Conservation (phyloP, 1,284 basidiomycete species). For the Boletus smithii region DNA sequence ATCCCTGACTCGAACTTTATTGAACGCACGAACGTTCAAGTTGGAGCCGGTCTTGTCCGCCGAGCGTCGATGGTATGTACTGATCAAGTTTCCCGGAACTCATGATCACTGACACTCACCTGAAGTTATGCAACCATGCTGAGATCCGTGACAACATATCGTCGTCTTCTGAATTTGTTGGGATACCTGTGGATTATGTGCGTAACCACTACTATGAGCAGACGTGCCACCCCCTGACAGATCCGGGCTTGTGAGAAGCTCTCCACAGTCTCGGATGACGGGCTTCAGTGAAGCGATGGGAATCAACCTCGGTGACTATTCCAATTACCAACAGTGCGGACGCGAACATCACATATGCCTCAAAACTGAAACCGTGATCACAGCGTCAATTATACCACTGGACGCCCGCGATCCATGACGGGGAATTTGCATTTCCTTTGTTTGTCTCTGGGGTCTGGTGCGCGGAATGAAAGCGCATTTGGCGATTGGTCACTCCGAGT, state of each 20-base stretch:
- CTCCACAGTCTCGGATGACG: neutral
- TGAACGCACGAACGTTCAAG: too few species aligned
- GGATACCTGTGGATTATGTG: neutral
- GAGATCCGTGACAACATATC: neutral
- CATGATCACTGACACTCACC: neutral
- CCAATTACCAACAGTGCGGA: neutral
- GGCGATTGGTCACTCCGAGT: conserved; percentile 20
- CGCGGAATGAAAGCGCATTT: conserved; percentile 14
- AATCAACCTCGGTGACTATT: neutral
- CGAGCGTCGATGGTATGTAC: too few species aligned
- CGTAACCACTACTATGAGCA: neutral
- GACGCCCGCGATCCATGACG: conserved; percentile 4
- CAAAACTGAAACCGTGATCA: conserved; percentile 2
- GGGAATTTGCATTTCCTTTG: neutral
- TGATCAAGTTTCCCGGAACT: too few species aligned
- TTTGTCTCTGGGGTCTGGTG: neutral
- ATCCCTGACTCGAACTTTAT: neutral
- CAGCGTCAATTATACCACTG: neutral
- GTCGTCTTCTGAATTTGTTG: neutral
- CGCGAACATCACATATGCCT: conserved; percentile 5
- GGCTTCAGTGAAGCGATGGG: neutral
- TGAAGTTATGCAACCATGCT: neutral
- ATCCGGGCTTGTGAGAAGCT: neutral
- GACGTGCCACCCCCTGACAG: neutral
- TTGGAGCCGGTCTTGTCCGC: too few species aligned